Base-by-base conservation (phyloP, 805 yeast species). In the Wickerhamiella hasegawae region DNA sequence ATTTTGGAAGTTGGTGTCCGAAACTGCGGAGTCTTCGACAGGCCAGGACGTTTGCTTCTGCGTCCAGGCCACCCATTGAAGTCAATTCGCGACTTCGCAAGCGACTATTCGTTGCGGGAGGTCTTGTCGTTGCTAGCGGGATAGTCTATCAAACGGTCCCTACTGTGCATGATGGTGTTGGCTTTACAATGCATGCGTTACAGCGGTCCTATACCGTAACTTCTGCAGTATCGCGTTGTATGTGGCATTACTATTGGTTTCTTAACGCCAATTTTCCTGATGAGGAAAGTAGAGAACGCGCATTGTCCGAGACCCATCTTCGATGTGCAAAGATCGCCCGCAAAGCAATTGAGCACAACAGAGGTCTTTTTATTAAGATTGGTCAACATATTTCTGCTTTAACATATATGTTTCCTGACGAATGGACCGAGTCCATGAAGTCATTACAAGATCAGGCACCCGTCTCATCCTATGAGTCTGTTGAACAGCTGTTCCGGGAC, bases 361-460 rank as follows among this genome's bases (percentile, higher is more conserved):
- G 94, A 14, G 98, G 98, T 1, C 67, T 90, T 5, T 90, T 76
- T 54, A 90, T 90, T 55, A 90, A 90, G 55, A 60, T 90, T 30
- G 98, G 99, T 10, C 98, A 90, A 54, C 98, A 90, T 52, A 62
- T 90, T 10, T 70, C 85, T 28, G 97, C 97, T 0, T 66, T 90
- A 69, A 81, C 95, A 1, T 90, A 90, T 55, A 60, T 90, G 22
- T 60, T 90, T 33, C 98, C 99, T 0, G 62, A 60, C 4, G 95
- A 90, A 57, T 90, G 99, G 99, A 87, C 97, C 1, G 72, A 73
- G 12, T 76, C 97, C 0, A 90, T 90, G 94, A 65, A 76, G 23
- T 94, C 95, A 1, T 60, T 90, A 35, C 97, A 87, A 51, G 94
- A 85, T 47, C 69, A 71, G 50, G 87, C 97, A 53, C 97, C 98